Evolutionary conservation across 176 grass and related monocot genomes (phyloP).

Genomic region (Carex myosuroides): DNA sequence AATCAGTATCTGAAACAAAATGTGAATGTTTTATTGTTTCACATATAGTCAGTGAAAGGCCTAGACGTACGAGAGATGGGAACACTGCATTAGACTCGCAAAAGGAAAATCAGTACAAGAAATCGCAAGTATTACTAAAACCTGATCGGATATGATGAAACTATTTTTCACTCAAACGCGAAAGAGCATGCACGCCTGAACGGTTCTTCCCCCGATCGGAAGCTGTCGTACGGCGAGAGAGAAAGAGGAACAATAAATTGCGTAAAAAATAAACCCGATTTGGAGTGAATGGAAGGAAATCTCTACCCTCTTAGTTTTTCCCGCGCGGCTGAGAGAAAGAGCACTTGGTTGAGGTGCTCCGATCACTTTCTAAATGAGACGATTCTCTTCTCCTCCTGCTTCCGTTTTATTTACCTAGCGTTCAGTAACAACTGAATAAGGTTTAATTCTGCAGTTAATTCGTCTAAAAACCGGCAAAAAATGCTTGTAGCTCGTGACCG

Average conservation of each 20-base stretch:
- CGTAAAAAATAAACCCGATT: neutral
- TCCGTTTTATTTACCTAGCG: too few relatives aligned
- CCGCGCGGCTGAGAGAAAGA: neutral
- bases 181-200: neutral
- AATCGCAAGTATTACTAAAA: neutral
- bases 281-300: neutral
- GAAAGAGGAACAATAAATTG: neutral
- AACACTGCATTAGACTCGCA: neutral
- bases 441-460: too few relatives aligned
- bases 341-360: neutral
- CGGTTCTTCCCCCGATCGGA: neutral
- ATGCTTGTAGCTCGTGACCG: too few relatives aligned
- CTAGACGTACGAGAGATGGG: neutral
- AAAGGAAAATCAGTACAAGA: neutral
- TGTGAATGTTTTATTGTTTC: neutral
- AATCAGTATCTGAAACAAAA: neutral
- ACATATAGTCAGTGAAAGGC: neutral
- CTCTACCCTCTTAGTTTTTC: neutral
- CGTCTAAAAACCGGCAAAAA: too few relatives aligned
- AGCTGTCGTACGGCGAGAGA: neutral
- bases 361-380: too few relatives aligned
- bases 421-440: too few relatives aligned
- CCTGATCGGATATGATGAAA: neutral
- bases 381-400: too few relatives aligned
- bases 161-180: neutral